Conservation (phyloP, 1,284 basidiomycete species). For the Ceratobasidium sp. region DNA sequence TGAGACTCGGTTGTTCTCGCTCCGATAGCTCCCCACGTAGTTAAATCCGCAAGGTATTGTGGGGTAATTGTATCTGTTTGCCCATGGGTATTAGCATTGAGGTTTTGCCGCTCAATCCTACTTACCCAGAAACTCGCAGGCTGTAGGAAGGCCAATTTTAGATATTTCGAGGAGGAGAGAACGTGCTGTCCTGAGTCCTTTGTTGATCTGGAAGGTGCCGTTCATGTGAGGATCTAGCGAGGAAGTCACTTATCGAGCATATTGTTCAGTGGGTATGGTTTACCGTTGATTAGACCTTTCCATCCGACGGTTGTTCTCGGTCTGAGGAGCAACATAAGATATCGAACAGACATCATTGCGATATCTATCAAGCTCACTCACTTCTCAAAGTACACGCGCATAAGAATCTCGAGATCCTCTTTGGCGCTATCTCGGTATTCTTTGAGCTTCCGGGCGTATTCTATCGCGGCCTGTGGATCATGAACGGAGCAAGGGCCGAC, state of each 20-base stretch:
- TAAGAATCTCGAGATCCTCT: conserved; percentile 91
- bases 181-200: conserved; percentile 90
- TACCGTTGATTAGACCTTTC: conserved; percentile 96
- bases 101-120: conserved; percentile 49
- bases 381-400: conserved; percentile 98
- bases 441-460: conserved; percentile 81
- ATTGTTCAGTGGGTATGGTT: conserved; percentile 9
- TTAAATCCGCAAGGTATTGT: conserved; percentile 95
- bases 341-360: neutral
- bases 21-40: conserved; percentile 97
- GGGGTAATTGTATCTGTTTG: conserved; percentile 79
- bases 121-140: conserved; percentile 77
- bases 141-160: conserved; percentile 83
- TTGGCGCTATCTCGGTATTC: conserved; percentile 81
- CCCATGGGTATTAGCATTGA: conserved; percentile 36
- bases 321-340: conserved; percentile 39
- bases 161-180: conserved; percentile 87
- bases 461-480: conserved; percentile 81
- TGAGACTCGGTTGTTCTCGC: conserved; percentile 96
- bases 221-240: conserved; percentile 76
- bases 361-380: conserved; percentile 41
- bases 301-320: conserved; percentile 96
- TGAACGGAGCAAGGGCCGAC: conserved; percentile 94
- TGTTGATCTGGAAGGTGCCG: conserved; percentile 89
- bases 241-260: neutral